phyloP scores from a whole-genome alignment of 192 early-diverging fungal species.

The Coemansia nantahalensis region DNA sequence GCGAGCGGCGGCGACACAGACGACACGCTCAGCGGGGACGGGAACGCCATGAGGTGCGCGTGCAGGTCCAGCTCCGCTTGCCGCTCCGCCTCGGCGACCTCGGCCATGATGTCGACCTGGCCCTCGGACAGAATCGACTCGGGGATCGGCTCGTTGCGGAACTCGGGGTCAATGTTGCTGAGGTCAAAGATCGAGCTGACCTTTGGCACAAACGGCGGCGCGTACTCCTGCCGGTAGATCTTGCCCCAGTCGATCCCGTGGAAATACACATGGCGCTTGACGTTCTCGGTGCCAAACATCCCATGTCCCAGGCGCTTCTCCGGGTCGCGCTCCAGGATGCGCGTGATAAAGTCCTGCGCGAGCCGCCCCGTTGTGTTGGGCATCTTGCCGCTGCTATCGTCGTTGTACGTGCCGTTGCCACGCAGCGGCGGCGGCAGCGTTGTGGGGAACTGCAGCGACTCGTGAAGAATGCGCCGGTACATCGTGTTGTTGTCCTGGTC shows the following conservation, averaged over 20 bases:
- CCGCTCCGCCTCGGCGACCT: slow-evolving; percentile 43
- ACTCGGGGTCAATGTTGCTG: slow-evolving; percentile 54
- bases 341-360: slow-evolving; percentile 47
- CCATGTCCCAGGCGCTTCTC: slow-evolving; percentile 58
- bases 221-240: slow-evolving; percentile 59
- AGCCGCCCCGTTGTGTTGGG: slow-evolving; percentile 14
- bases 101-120: slow-evolving; percentile 39
- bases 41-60: slow-evolving; percentile 37
- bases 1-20: slow-evolving; percentile 11
- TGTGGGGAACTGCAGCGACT: slow-evolving; percentile 39
- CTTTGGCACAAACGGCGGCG: slow-evolving; percentile 68
- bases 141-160: slow-evolving; percentile 52
- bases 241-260: slow-evolving; percentile 63
- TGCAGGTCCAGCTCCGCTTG: slow-evolving; percentile 43
- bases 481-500: slow-evolving; percentile 49
- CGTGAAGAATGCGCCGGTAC: slow-evolving; percentile 47
- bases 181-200: slow-evolving; percentile 56
- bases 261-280: slow-evolving; percentile 67
- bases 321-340: slow-evolving; percentile 67
- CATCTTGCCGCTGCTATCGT: slow-evolving; percentile 12
- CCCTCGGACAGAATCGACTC: slow-evolving; percentile 42
- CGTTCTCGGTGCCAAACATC: slow-evolving; percentile 56
- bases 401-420: slow-evolving; percentile 30
- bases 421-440: slow-evolving; percentile 30
- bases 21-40: slow-evolving; percentile 30